Conservation (phyloP, 768 basidiomycete species). For the Russula earlei region DNA sequence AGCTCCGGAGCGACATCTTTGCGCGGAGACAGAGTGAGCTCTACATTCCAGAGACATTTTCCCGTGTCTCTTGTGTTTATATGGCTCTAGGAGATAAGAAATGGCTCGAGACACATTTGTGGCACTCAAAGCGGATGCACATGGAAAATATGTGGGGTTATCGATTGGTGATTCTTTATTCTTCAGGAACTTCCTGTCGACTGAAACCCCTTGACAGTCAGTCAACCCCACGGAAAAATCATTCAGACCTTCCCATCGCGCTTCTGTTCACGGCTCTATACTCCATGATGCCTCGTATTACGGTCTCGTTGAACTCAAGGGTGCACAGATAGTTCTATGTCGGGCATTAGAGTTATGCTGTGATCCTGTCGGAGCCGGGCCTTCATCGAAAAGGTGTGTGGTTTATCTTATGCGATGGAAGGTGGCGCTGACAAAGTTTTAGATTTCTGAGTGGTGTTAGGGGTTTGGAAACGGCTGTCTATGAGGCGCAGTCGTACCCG, state of each 20-base stretch:
- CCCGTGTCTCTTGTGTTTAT: not conserved
- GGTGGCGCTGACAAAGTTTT: slow-evolving; percentile 1
- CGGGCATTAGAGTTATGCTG: slow-evolving; percentile 44
- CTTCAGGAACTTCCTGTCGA: not conserved
- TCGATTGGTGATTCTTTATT: slow-evolving; percentile 48
- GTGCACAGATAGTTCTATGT: slow-evolving; percentile 46
- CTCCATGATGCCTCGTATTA: slow-evolving; percentile 87
- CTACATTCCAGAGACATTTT: not conserved
- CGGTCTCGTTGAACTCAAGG: slow-evolving; percentile 64
- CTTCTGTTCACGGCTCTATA: slow-evolving; percentile 75
- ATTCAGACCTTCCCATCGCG: slow-evolving; percentile 85
- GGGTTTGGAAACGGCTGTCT: slow-evolving; percentile 55
- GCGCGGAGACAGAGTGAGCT: slow-evolving; percentile 64
- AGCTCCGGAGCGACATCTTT: slow-evolving; percentile 51
- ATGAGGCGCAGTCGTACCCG: slow-evolving; percentile 57
- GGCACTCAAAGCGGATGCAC: slow-evolving; percentile 95
- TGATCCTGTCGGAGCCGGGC: slow-evolving; percentile 52
- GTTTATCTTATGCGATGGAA: not conserved
- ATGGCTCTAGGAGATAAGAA: slow-evolving; percentile 56
- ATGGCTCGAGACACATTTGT: slow-evolving; percentile 95
- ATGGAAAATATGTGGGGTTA: slow-evolving; percentile 94
- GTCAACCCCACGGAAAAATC: slow-evolving; percentile 85
- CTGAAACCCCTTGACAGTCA: slow-evolving; percentile 39
- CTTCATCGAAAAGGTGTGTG: slow-evolving; percentile 51
- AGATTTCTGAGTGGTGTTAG: slow-evolving; percentile 65